Percentiles rank a stretch among this genome's conserved stretches.
Conservation (phyloP, 495 filamentous ascomycete genomes). For the Hyaloscypha bicolor region DNA sequence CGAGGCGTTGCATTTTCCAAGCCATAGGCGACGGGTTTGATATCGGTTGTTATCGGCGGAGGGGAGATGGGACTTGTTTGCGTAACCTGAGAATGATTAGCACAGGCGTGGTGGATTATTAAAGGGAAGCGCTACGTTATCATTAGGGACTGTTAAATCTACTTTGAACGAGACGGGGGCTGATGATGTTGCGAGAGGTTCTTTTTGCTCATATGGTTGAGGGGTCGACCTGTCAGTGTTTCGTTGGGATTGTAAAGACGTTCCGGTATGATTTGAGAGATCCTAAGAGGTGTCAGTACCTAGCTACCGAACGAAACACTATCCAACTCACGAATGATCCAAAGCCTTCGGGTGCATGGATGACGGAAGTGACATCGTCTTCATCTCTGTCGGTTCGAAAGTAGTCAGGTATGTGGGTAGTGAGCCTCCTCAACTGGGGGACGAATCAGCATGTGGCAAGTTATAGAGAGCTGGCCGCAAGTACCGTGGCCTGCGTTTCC, state of each 20-base stretch:
- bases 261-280: conserved; percentile 20
- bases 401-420: conserved; percentile 57
- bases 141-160: conserved; percentile 34
- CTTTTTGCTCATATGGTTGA: conserved; percentile 30
- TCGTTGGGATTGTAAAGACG: conserved; percentile 15
- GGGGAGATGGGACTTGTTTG: conserved; percentile 53
- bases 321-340: conserved; percentile 66
- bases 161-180: conserved; percentile 22
- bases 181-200: conserved; percentile 12
- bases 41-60: conserved; percentile 68
- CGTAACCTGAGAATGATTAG: conserved; percentile 20
- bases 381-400: conserved; percentile 65
- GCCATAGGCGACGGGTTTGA: conserved; percentile 63
- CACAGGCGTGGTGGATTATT: conserved; percentile 22
- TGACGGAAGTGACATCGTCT: conserved; percentile 73
- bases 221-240: conserved; percentile 32
- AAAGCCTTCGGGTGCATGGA: conserved; percentile 83
- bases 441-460: conserved; percentile 17
- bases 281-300: conserved; percentile 13
- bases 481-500: conserved; percentile 20
- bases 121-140: conserved; percentile 38
- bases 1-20: conserved; percentile 75
- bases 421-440: conserved; percentile 57
- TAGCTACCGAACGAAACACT: conserved; percentile 24
- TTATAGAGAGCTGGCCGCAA: conserved; percentile 17